These are phyloP conservation scores for Candida khao-thaluensis DNA, from an alignment of 805 yeast genomes.

Conservation along the genomic window DNA sequence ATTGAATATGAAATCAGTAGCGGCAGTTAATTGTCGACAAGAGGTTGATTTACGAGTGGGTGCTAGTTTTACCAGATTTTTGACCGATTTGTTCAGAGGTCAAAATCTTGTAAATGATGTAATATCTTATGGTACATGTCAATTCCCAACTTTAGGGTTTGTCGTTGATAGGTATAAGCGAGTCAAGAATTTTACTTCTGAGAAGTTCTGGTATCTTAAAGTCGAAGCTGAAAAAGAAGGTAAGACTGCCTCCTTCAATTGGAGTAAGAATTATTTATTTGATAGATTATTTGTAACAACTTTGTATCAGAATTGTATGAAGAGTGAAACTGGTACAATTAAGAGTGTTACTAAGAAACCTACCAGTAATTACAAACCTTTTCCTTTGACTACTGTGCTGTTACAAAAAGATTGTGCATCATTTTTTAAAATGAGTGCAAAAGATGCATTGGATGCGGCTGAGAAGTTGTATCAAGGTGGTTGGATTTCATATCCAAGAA, in stretches of 20 bases:
- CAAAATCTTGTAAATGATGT: constrained; percentile 29
- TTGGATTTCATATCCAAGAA: constrained; percentile 90
- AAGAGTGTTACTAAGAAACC: constrained; percentile 54
- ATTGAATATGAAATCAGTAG: constrained; percentile 67
- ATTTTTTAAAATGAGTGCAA: constrained; percentile 74
- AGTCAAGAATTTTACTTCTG: constrained; percentile 68
- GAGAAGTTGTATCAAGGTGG: constrained; percentile 86
- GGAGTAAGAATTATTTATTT: constrained; percentile 73
- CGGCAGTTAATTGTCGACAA: constrained; percentile 82
- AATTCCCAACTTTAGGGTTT: constrained; percentile 95
- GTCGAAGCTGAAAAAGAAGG: constrained; percentile 48
- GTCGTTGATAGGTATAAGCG: constrained; percentile 88
- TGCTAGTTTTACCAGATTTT: constrained; percentile 77
- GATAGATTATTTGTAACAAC: constrained; percentile 66
- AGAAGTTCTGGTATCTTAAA: constrained; percentile 75
- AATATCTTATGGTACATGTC: constrained; percentile 89
- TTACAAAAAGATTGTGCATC: constrained; percentile 83
- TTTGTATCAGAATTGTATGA: constrained; percentile 67
- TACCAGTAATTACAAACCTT: constrained; percentile 75
- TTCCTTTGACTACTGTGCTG: constrained; percentile 93
- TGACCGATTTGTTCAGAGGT: constrained; percentile 54
- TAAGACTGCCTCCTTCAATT: constrained; percentile 41
- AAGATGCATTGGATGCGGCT: constrained; percentile 70
- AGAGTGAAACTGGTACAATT: constrained; percentile 50
- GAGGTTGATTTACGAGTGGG: constrained; percentile 92